Evolutionary conservation across 495 filamentous ascomycete species (phyloP), one percentile per base, ranked within the genome.

Genomic region (Geopyxis carbonaria): DNA sequence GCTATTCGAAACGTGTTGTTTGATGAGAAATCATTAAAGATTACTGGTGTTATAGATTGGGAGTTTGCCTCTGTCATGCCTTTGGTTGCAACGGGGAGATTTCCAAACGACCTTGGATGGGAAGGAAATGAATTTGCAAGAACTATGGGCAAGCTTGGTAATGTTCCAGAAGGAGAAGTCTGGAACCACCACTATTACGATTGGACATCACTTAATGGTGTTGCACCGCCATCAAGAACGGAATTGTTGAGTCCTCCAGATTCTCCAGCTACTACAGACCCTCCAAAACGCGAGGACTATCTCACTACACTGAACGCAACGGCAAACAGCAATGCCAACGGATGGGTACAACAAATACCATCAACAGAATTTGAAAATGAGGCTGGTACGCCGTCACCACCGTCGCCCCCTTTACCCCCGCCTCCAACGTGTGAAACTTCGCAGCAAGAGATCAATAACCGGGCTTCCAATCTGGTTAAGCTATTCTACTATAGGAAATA

Each of bases 11-110:
- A 56, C 27, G 52, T 56, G 20, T 32, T 56, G 22, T 56, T 56
- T 25, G 51, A 56, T 38, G 51, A 55, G 22, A 45, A 55, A 41
- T 48, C 51, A 21, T 45, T 56, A 14, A 54, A 56, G 35, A 55
- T 56, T 23, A 55, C 52, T 33, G 52, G 52, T 9, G 52, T 56
- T 14, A 56, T 56, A 27, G 52, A 56, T 24, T 56, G 52, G 52
- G 52, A 56, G 20, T 56, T 55, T 32, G 52, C 52, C 14, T 49
- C 47, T 10, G 52, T 56, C 18, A 50, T 56, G 13, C 52, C 52
- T 1, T 33, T 56, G 9, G 51, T 45, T 15, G 43, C 51, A 19
- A 51, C 52, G 16, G 52, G 51, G 27, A 46, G 51, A 22, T 51
- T 56, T 29, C 52, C 52, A 1, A 47, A 55, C 11, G 52, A 56